A percentile compares a stretch with the other conserved stretches of the same genome.
phyloP scores from a whole-genome alignment of 345 rosid species.

The Sapria himalayana region DNA sequence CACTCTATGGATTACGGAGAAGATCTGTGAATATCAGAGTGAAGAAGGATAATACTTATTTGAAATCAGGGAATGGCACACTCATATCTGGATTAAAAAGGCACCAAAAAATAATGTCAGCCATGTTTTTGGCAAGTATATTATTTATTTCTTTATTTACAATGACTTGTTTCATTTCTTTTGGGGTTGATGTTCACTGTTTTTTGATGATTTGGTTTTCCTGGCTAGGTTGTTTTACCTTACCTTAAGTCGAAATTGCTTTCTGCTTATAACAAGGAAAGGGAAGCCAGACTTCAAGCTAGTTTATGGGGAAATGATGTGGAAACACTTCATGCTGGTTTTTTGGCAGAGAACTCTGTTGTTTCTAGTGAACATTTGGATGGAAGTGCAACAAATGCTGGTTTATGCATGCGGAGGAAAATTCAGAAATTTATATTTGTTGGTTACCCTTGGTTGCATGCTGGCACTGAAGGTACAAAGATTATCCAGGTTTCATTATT shows the following conservation, averaged over 20 bases:
- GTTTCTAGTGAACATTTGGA: slow-evolving; percentile 22
- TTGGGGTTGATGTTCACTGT: not conserved
- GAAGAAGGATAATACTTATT: slow-evolving; percentile 21
- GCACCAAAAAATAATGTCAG: slow-evolving; percentile 73
- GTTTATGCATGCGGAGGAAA: slow-evolving; percentile 35
- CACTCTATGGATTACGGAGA: slow-evolving; percentile 90
- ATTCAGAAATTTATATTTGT: slow-evolving; percentile 52
- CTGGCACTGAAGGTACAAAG: slow-evolving; percentile 86
- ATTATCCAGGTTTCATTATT: too few species aligned
- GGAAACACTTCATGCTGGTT: slow-evolving; percentile 35
- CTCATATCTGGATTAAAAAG: slow-evolving; percentile 54
- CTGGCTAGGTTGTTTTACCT: slow-evolving; percentile 70
- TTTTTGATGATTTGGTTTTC: slow-evolving; percentile 5
- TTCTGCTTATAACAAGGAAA: slow-evolving; percentile 71
- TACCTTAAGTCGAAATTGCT: slow-evolving; percentile 79
- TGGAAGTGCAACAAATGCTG: slow-evolving; percentile 29
- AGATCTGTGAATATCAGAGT: slow-evolving; percentile 41
- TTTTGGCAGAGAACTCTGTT: slow-evolving; percentile 23
- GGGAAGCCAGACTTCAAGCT: slow-evolving; percentile 87
- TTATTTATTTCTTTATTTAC: slow-evolving; percentile 5
- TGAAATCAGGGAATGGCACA: slow-evolving; percentile 24
- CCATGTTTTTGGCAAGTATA: slow-evolving; percentile 63
- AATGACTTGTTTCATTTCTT: not conserved
- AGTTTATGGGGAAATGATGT: slow-evolving; percentile 88
- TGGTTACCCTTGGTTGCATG: slow-evolving; percentile 89